Evolutionary conservation across 192 early-diverging fungal species (phyloP), one percentile per base, ranked within the genome.

Genomic region (Mortierella antarctica): DNA sequence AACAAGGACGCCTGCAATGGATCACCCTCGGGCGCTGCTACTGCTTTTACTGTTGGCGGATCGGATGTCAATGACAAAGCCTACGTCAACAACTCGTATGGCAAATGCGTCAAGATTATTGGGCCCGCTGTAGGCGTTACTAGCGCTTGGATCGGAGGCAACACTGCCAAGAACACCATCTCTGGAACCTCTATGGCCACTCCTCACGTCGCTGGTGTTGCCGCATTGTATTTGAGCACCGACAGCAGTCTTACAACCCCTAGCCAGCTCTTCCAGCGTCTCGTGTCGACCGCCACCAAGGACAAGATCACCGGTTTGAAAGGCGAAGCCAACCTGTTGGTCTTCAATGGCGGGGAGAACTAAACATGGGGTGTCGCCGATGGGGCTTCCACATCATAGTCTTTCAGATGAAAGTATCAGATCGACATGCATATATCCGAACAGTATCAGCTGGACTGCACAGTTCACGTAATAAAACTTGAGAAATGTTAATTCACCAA

Each of bases 121-220:
- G 97, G 95, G 46, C 98, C 98, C 17, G 96, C 95, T 57, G 91
- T 93, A 53, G 86, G 92, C 69, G 94, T 98, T 64, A 89, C 89
- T 56, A 93, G 92, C 52, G 91, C 91, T 62, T 98, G 89, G 89
- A 93, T 91, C 75, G 90, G 88, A 54, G 87, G 89, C 82, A 89
- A 90, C 57, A 88, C 82, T 64, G 85, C 89, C 58, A 92, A 89
- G 76, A 95, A 96, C 88, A 92, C 90, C 71, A 95, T 98, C 82
- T 97, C 96, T 13, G 97, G 97, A 51, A 98, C 96, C 17, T 95
- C 94, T 45, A 97, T 98, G 96, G 95, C 97, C 65, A 87, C 92
- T 66, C 97, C 97, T 52, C 97, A 99, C 78, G 93, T 94, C 57
- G 90, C 89, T 72, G 97, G 97, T 62, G 90, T 96, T 59, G 90